A percentile compares a stretch with the other conserved stretches of the same genome.
Conservation (phyloP, 441 rosid genomes). For the Melastoma candidum region DNA sequence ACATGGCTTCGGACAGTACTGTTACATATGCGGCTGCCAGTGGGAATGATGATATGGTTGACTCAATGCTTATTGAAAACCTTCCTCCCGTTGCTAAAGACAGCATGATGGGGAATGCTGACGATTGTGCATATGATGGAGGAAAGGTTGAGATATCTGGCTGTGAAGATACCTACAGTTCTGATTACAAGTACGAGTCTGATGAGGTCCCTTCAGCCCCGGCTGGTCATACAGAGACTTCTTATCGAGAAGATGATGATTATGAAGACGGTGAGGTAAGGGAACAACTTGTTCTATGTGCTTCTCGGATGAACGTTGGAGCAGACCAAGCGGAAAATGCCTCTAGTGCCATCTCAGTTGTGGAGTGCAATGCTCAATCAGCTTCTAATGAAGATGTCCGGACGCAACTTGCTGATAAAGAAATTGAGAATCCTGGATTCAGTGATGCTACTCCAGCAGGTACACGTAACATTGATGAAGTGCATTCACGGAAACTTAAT, state of each 20-base stretch:
- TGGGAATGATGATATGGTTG: constrained; percentile 18
- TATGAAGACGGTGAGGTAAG: constrained; percentile 60
- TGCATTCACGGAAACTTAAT: too few relatives aligned
- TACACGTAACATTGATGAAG: too few relatives aligned
- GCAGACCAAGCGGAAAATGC: constrained; percentile 19
- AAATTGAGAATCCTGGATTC: too few relatives aligned
- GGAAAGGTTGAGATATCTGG: constrained; percentile 52
- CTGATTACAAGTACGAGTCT: constrained; percentile 40
- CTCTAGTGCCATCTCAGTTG: constrained; percentile 10
- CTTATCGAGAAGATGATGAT: constrained; percentile 31
- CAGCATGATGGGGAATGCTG: constrained; percentile 31
- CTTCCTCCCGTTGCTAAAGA: constrained; percentile 1
- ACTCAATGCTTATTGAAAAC: constrained; percentile 20
- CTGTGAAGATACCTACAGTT: constrained; percentile 30
- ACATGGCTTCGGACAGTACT: not conserved
- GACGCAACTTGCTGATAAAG: constrained; percentile 4
- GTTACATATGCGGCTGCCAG: constrained; percentile 20
- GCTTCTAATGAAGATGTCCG: constrained; percentile 13
- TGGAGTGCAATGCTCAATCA: constrained; percentile 19
- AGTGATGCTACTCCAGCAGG: too few relatives aligned
- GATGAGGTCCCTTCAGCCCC: constrained; percentile 32
- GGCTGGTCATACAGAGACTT: constrained; percentile 30
- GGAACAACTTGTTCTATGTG: constrained; percentile 24
- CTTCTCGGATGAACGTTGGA: constrained; percentile 15
- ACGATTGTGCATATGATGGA: constrained; percentile 37